These are phyloP conservation scores for Globisporangium paroecandrum DNA, from an alignment of 352 stramenopile genomes.

Conservation along the genomic window DNA sequence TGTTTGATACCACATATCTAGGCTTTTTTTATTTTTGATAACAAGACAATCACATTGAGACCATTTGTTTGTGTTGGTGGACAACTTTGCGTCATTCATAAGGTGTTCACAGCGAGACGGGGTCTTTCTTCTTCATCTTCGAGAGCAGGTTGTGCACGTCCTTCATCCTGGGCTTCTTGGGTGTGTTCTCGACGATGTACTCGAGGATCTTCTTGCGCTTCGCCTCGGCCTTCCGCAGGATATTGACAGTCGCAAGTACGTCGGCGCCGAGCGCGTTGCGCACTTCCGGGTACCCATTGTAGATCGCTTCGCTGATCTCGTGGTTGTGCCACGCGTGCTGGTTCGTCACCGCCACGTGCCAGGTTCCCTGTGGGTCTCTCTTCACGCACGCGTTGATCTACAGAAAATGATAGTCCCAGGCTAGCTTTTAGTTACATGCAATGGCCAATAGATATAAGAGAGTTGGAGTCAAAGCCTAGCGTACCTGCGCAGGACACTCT, in stretches of 20 bases:
- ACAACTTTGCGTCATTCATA: too few relatives aligned
- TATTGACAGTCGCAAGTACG: slow-evolving; percentile 28
- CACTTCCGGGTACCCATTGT: slow-evolving; percentile 30
- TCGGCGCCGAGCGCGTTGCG: slow-evolving; percentile 28
- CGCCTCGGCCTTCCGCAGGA: slow-evolving; percentile 26
- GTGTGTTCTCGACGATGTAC: slow-evolving; percentile 33
- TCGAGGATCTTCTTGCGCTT: slow-evolving; percentile 34
- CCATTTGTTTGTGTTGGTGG: not conserved
- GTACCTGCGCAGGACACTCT: slow-evolving; percentile 30
- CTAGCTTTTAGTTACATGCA: not conserved
- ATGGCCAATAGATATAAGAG: not conserved
- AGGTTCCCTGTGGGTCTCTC: slow-evolving; percentile 16
- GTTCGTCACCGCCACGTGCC: slow-evolving; percentile 32
- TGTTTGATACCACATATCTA: not conserved
- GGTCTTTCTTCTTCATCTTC: slow-evolving; percentile 17
- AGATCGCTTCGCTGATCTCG: slow-evolving; percentile 24
- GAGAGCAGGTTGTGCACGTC: slow-evolving; percentile 38
- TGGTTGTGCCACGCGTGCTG: slow-evolving; percentile 39
- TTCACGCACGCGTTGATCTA: slow-evolving; percentile 45
- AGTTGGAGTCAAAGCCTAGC: not conserved
- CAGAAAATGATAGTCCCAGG: not conserved
- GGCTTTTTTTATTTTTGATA: not conserved
- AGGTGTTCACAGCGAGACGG: not conserved
- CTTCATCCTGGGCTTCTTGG: slow-evolving; percentile 30
- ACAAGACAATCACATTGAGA: not conserved